Base-by-base conservation (phyloP, 2,329 filamentous ascomycete species). In the Didymella pomorum region DNA sequence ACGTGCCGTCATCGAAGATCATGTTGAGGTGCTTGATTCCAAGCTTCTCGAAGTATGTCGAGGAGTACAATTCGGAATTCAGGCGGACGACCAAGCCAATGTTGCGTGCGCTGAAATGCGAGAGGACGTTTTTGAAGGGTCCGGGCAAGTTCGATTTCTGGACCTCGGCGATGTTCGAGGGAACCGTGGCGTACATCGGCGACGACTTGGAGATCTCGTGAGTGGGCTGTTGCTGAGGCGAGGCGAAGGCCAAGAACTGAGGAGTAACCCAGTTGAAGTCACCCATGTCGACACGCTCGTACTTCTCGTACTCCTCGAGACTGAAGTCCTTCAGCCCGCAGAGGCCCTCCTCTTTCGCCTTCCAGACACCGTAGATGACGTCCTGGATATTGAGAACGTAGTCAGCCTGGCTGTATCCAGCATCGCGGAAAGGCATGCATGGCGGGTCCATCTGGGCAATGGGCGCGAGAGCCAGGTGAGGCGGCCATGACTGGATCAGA, bases 261-360 rank as follows among this genome's bases (percentile, higher is more conserved):
- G 94, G 93, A 6, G 93, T 96, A 58, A 99, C 86, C 95, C 95
- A 99, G 86, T 99, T 99, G 89, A 99, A 99, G 80, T 99, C 95
- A 63, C 95, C 95, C 83, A 97, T 93, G 76, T 99, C 95, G 20
- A 99, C 95, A 58, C 95, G 87, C 81, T 99, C 95, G 71, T 87
- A 99, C 75, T 87, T 90, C 80, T 99, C 95, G 76, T 99, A 99
- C 86, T 97, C 92, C 80, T 97, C 93, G 20, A 99, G 85, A 71
- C 94, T 93, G 75, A 99, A 99, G 75, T 95, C 92, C 75, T 96
- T 93, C 59, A 99, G 82, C 53, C 91, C 91, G 73, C 93, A 96
- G 71, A 96, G 89, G 46, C 90, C 89, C 78, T 97, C 92, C 75
- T 99, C 95, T 82, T 98, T 99, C 44, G 95, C 95, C 77, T 94